Base-by-base conservation (phyloP, 2,329 filamentous ascomycete genomes). In the Alternaria burnsii region DNA sequence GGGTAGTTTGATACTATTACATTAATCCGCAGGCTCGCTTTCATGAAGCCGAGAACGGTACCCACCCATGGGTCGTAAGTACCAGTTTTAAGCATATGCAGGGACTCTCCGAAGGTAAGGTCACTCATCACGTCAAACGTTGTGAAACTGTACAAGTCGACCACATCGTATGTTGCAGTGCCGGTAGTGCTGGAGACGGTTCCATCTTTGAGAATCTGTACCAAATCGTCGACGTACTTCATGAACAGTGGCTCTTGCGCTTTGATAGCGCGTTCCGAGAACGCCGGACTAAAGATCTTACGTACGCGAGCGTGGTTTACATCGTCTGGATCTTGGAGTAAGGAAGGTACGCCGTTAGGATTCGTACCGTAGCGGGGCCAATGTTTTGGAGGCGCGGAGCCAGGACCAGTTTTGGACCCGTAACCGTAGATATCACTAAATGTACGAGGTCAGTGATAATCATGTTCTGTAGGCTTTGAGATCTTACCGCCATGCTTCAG, bases 41-140 rank as follows among this genome's bases (percentile, higher is more conserved):
- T 38, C 18, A 20, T 20, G 6, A 16, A 16, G n/a, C n/a, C 30
- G 12, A 32, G 26, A 28, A 48, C 22, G 1, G 26, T 32, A 8
- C 26, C n/a, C 3, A 34, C 18, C 44, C 44, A 34, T 18, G 44
- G 67, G 26, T 66, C 57, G 42, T 76, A 73, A 11, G 71, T 62
- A 1, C 52, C 48, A 5, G 62, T 66, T 2, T 65, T 51, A 14
- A 77, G 66, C 63, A 73, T 69, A n/a, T 71, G 59, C 1, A 76
- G 54, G 1, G 73, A 48, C 22, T 76, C 70, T 6, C 73, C 71
- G 51, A 76, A 77, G 16, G 70, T 67, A 2, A 77, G 66, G 46
- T 77, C 71, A n/a, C 65, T 68, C 71, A 76, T 36, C 4, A 14
- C 14, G 14, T 36, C 32, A 36, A 16, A 36, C 14, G 32, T 36